phyloP scores from a whole-genome alignment of 1,284 basidiomycete genomes.

The Naganishia sp. region DNA sequence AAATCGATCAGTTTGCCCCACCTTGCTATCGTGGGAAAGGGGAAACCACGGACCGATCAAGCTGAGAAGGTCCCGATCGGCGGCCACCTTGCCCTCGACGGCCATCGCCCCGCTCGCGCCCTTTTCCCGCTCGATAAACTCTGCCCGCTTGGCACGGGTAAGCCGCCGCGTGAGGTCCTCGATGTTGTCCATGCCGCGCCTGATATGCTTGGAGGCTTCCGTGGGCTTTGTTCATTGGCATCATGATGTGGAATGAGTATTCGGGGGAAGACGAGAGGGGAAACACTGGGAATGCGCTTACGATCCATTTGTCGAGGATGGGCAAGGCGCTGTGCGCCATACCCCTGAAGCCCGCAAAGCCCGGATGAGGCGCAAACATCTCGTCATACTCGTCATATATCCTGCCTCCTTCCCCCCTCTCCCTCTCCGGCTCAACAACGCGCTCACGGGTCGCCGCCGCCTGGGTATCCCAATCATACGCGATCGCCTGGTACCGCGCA shows the following conservation, averaged over 20 bases:
- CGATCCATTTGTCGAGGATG: constrained; percentile 35
- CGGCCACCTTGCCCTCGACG: not conserved
- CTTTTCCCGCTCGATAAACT: constrained; percentile 36
- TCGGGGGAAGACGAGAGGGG: not conserved
- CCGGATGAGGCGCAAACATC: constrained; percentile 36
- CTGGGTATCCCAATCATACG: not conserved
- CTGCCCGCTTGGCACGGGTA: constrained; percentile 35
- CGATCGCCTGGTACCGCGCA: constrained; percentile 23
- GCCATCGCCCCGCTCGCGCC: not conserved
- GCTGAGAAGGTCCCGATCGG: constrained; percentile 36
- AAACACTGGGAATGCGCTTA: constrained; percentile 25
- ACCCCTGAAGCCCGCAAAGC: constrained; percentile 30
- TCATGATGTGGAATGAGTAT: constrained; percentile 2
- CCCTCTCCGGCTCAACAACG: not conserved
- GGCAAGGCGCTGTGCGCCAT: constrained; percentile 35
- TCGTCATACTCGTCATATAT: constrained; percentile 38
- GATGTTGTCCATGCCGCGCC: constrained; percentile 38
- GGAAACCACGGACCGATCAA: constrained; percentile 36
- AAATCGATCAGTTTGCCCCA: not conserved
- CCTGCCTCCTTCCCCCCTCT: constrained; percentile 32
- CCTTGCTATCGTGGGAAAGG: not conserved
- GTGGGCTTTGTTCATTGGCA: constrained; percentile 33
- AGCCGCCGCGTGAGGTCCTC: constrained; percentile 35
- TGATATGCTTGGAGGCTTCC: constrained; percentile 35
- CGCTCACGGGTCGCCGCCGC: not conserved